Evolutionary conservation across 2,329 filamentous ascomycete species (phyloP), one percentile per base, ranked within the genome.

Genomic region (Emmonsiellopsis sp.): DNA sequence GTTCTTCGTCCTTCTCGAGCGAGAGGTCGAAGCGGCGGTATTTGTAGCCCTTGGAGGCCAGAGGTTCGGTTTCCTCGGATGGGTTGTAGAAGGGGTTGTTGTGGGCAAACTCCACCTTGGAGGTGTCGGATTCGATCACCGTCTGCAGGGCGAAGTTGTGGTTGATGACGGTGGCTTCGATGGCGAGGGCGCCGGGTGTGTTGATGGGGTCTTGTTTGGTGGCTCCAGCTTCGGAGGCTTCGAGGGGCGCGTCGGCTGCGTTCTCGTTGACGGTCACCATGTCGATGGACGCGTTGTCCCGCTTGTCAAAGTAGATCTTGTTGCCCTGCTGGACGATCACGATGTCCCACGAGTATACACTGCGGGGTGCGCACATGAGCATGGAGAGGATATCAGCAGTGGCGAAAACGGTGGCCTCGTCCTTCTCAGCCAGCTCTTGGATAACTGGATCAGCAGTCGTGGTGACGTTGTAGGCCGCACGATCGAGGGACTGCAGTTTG

Each of bases 221-320:
- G 59, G 65, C 68, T 35, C 59, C 67, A 50, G 69, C 62, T 67
- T 97, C 92, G 54, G 89, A 85, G 31, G 87, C 83, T 71, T 98
- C 93, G 51, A 97, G 81, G 38, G 93, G 93, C 30, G 92, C 89
- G 71, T 98, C 93, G 57, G 87, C 87, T 8, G 93, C 93, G 73
- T 98, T 98, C 78, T 98, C 93, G 75, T 98, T 98, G 72, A 98
- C 93, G 0, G 92, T 96, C 57, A 97, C 91, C 83, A 97, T 89
- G 75, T 98, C 93, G 50, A 98, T 83, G 55, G 87, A 88, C 55
- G 91, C 90, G 65, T 91, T 92, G 57, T 96, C 91, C 61, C 93
- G 89, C 84, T 98, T 98, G 81, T 98, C 93, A 61, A 98, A 84
- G 83, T 90, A 98, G 73, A 98, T 84, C 82, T 96, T 96, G 83